Percentiles rank a stretch among this genome's conserved stretches.
phyloP scores from a whole-genome alignment of 352 stramenopile species.

The Phytophthora sp. region DNA sequence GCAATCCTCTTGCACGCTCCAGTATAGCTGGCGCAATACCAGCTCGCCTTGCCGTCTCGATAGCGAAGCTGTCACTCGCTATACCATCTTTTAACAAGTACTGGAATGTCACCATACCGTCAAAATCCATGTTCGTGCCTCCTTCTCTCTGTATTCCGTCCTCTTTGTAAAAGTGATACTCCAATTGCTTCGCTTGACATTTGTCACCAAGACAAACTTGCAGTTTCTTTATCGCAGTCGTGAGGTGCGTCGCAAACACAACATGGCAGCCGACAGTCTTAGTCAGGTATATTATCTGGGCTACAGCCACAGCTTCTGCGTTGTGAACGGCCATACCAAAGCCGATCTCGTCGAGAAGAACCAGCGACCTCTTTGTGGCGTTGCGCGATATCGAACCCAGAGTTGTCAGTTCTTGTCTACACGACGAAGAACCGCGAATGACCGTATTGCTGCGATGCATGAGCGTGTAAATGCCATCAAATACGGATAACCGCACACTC shows the following conservation, averaged over 20 bases:
- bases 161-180: conserved; percentile 28
- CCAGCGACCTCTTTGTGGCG: conserved; percentile 39
- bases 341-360: conserved; percentile 57
- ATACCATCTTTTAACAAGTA: conserved; percentile 40
- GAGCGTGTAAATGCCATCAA: conserved; percentile 72
- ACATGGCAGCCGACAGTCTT: conserved; percentile 36
- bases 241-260: conserved; percentile 49
- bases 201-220: conserved; percentile 14
- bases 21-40: conserved; percentile 31
- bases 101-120: conserved; percentile 33
- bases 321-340: conserved; percentile 40
- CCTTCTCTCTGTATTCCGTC: neutral
- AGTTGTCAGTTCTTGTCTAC: conserved; percentile 26
- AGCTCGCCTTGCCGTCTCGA: conserved; percentile 34
- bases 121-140: neutral
- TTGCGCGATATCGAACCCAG: conserved; percentile 37
- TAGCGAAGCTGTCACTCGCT: conserved; percentile 40
- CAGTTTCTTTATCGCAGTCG: conserved; percentile 30
- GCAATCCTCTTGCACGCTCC: conserved; percentile 14
- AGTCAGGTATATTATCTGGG: conserved; percentile 37
- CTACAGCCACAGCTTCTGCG: conserved; percentile 35
- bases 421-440: conserved; percentile 5
- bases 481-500: conserved; percentile 44
- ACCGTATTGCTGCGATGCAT: conserved; percentile 54
- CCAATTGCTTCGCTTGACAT: conserved; percentile 35